phyloP scores from a whole-genome alignment of 768 basidiomycete genomes.

The Termitomyces sp. region DNA sequence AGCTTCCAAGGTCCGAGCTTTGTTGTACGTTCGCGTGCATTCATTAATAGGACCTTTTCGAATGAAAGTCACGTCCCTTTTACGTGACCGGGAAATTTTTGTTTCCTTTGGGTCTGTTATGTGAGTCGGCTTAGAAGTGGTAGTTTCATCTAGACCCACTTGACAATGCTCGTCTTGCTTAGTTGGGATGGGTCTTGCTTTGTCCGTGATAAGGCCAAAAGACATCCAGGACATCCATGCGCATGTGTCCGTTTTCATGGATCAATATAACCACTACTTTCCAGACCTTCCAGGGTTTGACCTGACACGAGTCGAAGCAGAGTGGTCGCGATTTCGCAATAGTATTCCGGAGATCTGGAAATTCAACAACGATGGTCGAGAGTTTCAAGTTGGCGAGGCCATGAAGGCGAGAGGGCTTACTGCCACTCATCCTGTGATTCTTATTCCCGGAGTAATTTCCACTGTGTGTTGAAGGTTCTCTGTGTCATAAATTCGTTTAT shows the following conservation, averaged over 20 bases:
- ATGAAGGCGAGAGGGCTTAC: conserved; percentile 59
- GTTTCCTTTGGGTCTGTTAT: conserved; percentile 68
- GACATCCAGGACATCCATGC: conserved; percentile 67
- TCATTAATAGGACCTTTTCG: neutral
- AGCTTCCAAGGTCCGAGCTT: conserved; percentile 12
- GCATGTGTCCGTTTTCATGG: conserved; percentile 59
- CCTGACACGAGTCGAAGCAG: conserved; percentile 60
- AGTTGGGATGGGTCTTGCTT: conserved; percentile 67
- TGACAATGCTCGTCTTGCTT: neutral
- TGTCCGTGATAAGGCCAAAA: conserved; percentile 59
- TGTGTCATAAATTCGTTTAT: neutral
- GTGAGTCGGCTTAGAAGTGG: conserved; percentile 22
- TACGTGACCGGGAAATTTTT: conserved; percentile 45
- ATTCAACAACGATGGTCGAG: conserved; percentile 72
- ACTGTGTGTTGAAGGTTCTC: conserved; percentile 45
- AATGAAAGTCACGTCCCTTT: conserved; percentile 22
- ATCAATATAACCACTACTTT: conserved; percentile 65
- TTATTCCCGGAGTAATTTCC: conserved; percentile 89
- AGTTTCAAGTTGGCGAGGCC: conserved; percentile 70
- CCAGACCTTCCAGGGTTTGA: conserved; percentile 61
- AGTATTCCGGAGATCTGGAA: conserved; percentile 82
- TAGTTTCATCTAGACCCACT: neutral
- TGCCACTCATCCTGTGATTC: conserved; percentile 73
- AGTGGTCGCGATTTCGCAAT: conserved; percentile 63
- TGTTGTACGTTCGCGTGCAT: neutral